Evolutionary conservation across 2,329 filamentous ascomycete species (phyloP), one percentile per base, ranked within the genome.

Genomic region (Hirsutella minnesotensis): DNA sequence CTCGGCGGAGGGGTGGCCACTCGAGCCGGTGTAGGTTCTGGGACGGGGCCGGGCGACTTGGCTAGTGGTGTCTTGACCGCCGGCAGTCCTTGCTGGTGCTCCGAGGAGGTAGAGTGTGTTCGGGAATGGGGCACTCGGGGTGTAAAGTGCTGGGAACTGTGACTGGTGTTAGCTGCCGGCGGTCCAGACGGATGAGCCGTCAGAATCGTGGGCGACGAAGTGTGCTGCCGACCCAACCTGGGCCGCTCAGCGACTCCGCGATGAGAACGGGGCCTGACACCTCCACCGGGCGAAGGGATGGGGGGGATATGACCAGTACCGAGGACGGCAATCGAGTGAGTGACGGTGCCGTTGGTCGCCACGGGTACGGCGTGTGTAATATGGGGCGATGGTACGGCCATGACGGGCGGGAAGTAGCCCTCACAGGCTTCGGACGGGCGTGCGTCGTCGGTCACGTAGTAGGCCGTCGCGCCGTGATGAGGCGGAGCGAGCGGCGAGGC

Each of bases 331-430:
- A 95, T 94, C 7, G 86, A 83, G 47, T 81, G 79, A 21, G 59
- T 54, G 4, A 56, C 49, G 21, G 57, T 48, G 53, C 53, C 58
- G 48, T 57, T 65, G 39, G 55, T 59, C 46, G 50, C 60, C 41
- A 54, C 56, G 46, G 55, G 60, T 38, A 68, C 62, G 37, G 66
- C 61, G 20, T 65, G 53, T 12, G 65, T 59, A 49, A 65, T 53
- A 48, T 67, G 64, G 22, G 61, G 57, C 13, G 65, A 63, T 52
- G 62, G 62, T 48, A 60, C 53, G 48, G 62, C 66, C 40, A 75
- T 54, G 64, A 81, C 60, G 62, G 82, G 81, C 27, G 86, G 84
- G 53, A 94, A 95, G 60, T 95, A 95, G 54, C 92, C 88, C 38
- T 76, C 77, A 21, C 80, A 81, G 45, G 70, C 73, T 58, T 90